phyloP scores from a whole-genome alignment of 345 rosid species.

The Eucalyptus polybractea region DNA sequence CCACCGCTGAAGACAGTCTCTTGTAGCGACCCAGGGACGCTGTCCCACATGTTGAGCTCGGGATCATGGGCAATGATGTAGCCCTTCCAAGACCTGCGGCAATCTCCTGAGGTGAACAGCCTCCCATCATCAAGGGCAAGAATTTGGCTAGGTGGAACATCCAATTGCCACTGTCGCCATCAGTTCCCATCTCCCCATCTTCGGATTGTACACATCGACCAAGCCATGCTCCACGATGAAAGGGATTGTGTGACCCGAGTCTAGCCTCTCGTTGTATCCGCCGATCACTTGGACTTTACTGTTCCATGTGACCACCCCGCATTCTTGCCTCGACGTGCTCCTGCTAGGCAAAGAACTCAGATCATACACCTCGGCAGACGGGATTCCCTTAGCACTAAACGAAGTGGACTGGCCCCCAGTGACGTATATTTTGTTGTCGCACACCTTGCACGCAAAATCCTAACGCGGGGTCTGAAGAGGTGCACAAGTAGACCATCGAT shows the following conservation, averaged over 20 bases:
- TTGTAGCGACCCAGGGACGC: constrained; percentile 21
- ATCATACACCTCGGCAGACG: constrained; percentile 24
- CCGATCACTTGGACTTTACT: constrained; percentile 31
- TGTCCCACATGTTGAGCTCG: constrained; percentile 26
- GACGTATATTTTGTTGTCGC: constrained; percentile 20
- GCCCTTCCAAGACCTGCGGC: constrained; percentile 46
- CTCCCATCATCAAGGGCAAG: constrained; percentile 11
- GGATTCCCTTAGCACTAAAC: constrained; percentile 6
- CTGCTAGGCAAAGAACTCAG: constrained; percentile 24
- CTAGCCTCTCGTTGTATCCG: constrained; percentile 17
- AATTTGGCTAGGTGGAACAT: constrained; percentile 48
- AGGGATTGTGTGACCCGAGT: constrained; percentile 5
- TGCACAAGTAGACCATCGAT: constrained; percentile 22
- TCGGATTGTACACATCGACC: constrained; percentile 26
- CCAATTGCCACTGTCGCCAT: constrained; percentile 42
- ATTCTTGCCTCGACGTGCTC: constrained; percentile 28
- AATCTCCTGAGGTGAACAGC: constrained; percentile 44
- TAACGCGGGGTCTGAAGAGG: constrained; percentile 7
- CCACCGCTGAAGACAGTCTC: constrained; percentile 2
- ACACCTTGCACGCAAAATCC: constrained; percentile 23
- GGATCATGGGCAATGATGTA: constrained; percentile 33
- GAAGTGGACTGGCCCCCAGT: constrained; percentile 31
- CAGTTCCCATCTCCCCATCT: constrained; percentile 19
- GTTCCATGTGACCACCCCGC: constrained; percentile 31
- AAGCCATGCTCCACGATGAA: constrained; percentile 31